Evolutionary conservation across 2,329 filamentous ascomycete genomes (phyloP).

Genomic region (Cercospora zeina): DNA sequence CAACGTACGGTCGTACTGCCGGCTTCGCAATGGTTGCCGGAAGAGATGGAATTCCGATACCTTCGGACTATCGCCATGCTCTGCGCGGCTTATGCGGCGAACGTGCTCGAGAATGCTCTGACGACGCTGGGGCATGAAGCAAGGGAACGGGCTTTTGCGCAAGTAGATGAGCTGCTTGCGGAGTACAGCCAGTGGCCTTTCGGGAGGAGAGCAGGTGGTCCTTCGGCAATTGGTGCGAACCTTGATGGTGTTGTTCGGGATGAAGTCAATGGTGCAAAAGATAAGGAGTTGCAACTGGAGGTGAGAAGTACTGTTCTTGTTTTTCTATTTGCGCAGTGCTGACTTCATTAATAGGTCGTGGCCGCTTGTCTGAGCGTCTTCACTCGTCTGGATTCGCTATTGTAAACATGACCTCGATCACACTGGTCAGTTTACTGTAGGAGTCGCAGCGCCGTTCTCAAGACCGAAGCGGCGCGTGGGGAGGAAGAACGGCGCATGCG

Average conservation of each 20-base stretch:
- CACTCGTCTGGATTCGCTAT: slow-evolving; percentile 90
- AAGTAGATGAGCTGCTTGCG: slow-evolving; percentile 91
- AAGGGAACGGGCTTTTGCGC: slow-evolving; percentile 88
- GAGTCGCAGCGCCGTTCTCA: background rate
- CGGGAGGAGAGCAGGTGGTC: slow-evolving; percentile 72
- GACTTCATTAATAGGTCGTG: slow-evolving; percentile 60
- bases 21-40: slow-evolving; percentile 82
- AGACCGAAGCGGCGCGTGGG: background rate
- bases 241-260: slow-evolving; percentile 82
- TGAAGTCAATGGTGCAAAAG: slow-evolving; percentile 82
- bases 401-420: slow-evolving; percentile 54
- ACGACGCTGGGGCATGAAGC: slow-evolving; percentile 91
- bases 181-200: slow-evolving; percentile 99
- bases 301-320: slow-evolving; percentile 52
- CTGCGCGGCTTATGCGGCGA: slow-evolving; percentile 95
- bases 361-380: slow-evolving; percentile 97
- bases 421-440: background rate
- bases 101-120: slow-evolving; percentile 96
- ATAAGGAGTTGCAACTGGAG: slow-evolving; percentile 94
- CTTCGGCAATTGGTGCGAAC: slow-evolving; percentile 87
- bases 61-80: slow-evolving; percentile 92
- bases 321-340: slow-evolving; percentile 25
- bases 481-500: background rate
- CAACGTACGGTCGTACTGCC: slow-evolving; percentile 91
- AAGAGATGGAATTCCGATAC: slow-evolving; percentile 92